phyloP scores from a whole-genome alignment of 306 rosid genomes.

The Ziziphus jujuba region DNA sequence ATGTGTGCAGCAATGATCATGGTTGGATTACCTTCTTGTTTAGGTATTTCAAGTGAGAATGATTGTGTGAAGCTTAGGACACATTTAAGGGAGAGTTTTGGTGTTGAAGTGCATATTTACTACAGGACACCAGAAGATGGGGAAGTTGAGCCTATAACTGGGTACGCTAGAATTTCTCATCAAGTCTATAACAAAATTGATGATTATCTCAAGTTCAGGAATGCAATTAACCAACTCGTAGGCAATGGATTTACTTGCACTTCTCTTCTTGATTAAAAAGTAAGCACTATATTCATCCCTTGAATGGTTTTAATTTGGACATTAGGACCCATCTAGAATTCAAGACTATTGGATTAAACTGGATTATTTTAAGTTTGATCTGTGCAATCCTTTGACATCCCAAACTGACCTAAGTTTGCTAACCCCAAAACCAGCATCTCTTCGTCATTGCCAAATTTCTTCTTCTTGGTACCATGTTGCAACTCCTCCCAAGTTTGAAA shows the following conservation, averaged over 20 bases:
- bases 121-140: constrained; percentile 48
- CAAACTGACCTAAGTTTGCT: too few relatives aligned
- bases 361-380: too few relatives aligned
- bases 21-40: constrained; percentile 77
- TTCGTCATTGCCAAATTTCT: too few relatives aligned
- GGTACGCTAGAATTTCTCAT: constrained; percentile 74
- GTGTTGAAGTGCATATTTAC: constrained; percentile 69
- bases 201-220: constrained; percentile 68
- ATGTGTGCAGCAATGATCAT: constrained; percentile 82
- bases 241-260: constrained; percentile 49
- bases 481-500: too few relatives aligned
- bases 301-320: too few relatives aligned
- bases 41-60: constrained; percentile 53
- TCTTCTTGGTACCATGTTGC: too few relatives aligned
- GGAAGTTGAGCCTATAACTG: constrained; percentile 44
- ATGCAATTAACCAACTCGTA: constrained; percentile 64
- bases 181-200: constrained; percentile 73
- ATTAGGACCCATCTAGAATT: too few relatives aligned
- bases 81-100: constrained; percentile 60
- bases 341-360: too few relatives aligned
- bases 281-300: constrained; percentile 4
- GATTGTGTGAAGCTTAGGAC: constrained; percentile 55
- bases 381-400: too few relatives aligned
- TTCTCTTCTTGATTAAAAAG: constrained; percentile 42
- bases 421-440: too few relatives aligned